Percentiles rank a stretch among this genome's conserved stretches.
phyloP scores from a whole-genome alignment of 768 basidiomycete species.

The Podaxis rugospora region DNA sequence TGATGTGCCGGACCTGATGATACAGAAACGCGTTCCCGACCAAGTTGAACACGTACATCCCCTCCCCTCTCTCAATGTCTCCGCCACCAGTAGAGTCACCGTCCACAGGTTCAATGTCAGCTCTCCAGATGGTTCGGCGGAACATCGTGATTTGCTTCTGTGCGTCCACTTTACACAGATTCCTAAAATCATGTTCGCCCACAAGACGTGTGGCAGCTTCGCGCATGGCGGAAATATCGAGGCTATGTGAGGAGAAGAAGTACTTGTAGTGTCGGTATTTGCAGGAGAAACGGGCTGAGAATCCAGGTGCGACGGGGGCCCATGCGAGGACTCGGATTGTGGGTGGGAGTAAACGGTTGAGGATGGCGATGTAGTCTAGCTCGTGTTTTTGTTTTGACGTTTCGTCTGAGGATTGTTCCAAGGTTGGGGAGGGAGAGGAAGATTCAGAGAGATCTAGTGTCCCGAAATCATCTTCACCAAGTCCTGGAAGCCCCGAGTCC shows the following conservation, averaged over 20 bases:
- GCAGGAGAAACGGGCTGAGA: constrained; percentile 90
- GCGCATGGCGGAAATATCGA: constrained; percentile 75
- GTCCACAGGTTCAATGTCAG: constrained; percentile 11
- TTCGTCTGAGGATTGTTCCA: constrained; percentile 11
- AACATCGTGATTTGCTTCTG: constrained; percentile 46
- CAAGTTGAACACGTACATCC: constrained; percentile 45
- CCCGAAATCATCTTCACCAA: constrained; percentile 35
- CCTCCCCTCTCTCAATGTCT: not conserved
- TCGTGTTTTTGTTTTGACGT: constrained; percentile 35
- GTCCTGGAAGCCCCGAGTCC: constrained; percentile 14
- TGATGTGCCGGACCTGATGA: constrained; percentile 48
- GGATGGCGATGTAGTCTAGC: constrained; percentile 69
- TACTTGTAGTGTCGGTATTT: constrained; percentile 93
- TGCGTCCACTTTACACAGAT: constrained; percentile 91
- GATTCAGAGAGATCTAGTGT: constrained; percentile 26
- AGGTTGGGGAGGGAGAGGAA: constrained; percentile 4
- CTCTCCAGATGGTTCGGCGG: constrained; percentile 35
- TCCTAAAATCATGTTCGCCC: constrained; percentile 93
- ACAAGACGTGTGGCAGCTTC: constrained; percentile 92
- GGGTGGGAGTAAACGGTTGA: constrained; percentile 85
- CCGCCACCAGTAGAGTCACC: not conserved
- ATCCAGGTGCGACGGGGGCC: constrained; percentile 77
- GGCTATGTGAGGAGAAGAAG: constrained; percentile 71
- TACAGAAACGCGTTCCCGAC: constrained; percentile 83
- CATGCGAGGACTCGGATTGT: constrained; percentile 91